These are phyloP conservation scores for Boeremia lycopersici DNA, from an alignment of 2,329 filamentous ascomycete genomes.

Conservation along the genomic window DNA sequence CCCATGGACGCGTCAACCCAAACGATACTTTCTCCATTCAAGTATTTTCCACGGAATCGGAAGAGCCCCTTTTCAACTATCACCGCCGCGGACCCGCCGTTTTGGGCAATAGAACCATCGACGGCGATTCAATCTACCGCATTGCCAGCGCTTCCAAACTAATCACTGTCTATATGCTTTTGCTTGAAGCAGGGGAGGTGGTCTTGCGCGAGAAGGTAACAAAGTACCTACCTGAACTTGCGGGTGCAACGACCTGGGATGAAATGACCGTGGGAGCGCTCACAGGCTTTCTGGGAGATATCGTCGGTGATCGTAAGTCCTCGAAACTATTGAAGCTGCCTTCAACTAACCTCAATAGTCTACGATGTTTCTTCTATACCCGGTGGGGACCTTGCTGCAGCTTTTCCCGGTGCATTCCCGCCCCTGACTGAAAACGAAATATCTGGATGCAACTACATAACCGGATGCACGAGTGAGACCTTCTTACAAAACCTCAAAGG, in stretches of 20 bases:
- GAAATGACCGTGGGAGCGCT: constrained; percentile 43
- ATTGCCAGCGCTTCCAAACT: constrained; percentile 51
- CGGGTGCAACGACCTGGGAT: constrained; percentile 35
- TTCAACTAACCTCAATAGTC: neutral
- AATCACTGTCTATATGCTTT: constrained; percentile 48
- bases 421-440: constrained; percentile 9
- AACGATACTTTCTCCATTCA: constrained; percentile 21
- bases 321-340: neutral
- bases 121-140: constrained; percentile 53
- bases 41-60: constrained; percentile 14
- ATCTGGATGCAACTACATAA: constrained; percentile 4
- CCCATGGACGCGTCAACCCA: constrained; percentile 8
- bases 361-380: neutral
- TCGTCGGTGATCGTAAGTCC: constrained; percentile 32
- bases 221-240: constrained; percentile 36
- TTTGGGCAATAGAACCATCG: constrained; percentile 16
- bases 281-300: constrained; percentile 40
- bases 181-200: constrained; percentile 42
- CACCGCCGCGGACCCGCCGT: constrained; percentile 14
- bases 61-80: constrained; percentile 12
- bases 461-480: constrained; percentile 6
- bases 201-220: constrained; percentile 47
- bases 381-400: constrained; percentile 2
- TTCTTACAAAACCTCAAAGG: constrained; percentile 9
- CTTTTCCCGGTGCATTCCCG: constrained; percentile 12